Base-by-base conservation (phyloP, 192 early-diverging fungal species). In the Coemansia interrupta region DNA sequence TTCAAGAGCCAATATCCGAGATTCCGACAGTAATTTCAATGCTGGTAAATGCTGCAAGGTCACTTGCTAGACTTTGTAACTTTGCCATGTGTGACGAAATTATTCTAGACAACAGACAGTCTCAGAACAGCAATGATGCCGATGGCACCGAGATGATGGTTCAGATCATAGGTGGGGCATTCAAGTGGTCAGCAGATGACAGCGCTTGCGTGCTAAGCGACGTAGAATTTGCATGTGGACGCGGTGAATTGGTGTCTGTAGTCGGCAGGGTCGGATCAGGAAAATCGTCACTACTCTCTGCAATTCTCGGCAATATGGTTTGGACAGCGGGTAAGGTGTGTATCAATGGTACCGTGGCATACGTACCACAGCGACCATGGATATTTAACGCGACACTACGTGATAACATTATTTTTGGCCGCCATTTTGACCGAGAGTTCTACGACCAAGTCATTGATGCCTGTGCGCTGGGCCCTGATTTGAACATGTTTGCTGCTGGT, bases 351-450 rank as follows among this genome's bases (percentile, higher is more conserved):
- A 60, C 32, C 26, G 45, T 85, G 24, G 84, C 85, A 1, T 87
- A 83, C 57, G 80, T 79, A n/a, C 72, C 86, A 11, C 86, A 88
- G 71, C 78, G 80, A 44, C 73, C 86, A n/a, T 88, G 86, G 86
- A 86, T 88, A 41, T 76, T 86, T 61, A 87, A 86, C 50, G 84
- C 80, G 4, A 82, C 85, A 7, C 68, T 89, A 50, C 73, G 77
- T 43, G 84, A 85, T 57, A 89, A 88, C 68, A 86, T 89, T 52
- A 44, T 88, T 55, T 88, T 89, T 71, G 87, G 87, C 41, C 77
- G 70, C 19, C 54, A 51, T 7, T 81, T 76, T 28, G 76, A 87
- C 54, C 68, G 66, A 50, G 78, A 66, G 38, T 69, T 75, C 3
- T 88, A 86, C 57, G 55, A 78, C 26, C 52, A 61, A 15, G 85